phyloP scores from a whole-genome alignment of 2,329 filamentous ascomycete genomes.

The Xylariaceae sp. region DNA sequence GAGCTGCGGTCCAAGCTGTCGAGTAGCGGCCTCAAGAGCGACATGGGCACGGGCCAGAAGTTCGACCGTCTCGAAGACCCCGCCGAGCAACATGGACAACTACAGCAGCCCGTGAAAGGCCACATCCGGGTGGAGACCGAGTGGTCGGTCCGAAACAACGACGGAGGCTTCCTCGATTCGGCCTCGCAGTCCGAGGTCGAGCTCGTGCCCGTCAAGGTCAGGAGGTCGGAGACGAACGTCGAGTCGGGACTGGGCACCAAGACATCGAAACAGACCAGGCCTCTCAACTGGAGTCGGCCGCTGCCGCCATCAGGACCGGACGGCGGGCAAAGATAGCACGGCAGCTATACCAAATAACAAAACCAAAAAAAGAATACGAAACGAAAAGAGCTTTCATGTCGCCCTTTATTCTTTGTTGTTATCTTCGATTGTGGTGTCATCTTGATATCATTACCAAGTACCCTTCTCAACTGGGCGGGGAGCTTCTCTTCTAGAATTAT shows the following conservation, averaged over 20 bases:
- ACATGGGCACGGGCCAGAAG: constrained; percentile 2
- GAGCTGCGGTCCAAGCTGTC: neutral
- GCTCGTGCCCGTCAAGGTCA: constrained; percentile 1
- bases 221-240: neutral
- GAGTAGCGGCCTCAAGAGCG: neutral
- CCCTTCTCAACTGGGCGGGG: too few species aligned
- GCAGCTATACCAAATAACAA: too few species aligned
- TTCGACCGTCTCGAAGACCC: constrained; percentile 5
- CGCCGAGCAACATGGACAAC: neutral
- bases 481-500: too few species aligned
- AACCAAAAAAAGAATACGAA: too few species aligned
- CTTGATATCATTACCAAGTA: too few species aligned
- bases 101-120: neutral
- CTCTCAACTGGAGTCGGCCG: constrained; percentile 8
- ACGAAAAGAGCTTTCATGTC: too few species aligned
- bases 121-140: neutral
- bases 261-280: neutral
- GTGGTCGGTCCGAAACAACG: constrained; percentile 2
- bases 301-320: too few species aligned
- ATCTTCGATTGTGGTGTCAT: too few species aligned
- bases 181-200: constrained; percentile 8
- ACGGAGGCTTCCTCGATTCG: neutral
- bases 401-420: too few species aligned
- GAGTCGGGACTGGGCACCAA: neutral
- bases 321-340: too few species aligned